Conservation (phyloP, 495 filamentous ascomycete species). For the Ramalina peruviana region DNA sequence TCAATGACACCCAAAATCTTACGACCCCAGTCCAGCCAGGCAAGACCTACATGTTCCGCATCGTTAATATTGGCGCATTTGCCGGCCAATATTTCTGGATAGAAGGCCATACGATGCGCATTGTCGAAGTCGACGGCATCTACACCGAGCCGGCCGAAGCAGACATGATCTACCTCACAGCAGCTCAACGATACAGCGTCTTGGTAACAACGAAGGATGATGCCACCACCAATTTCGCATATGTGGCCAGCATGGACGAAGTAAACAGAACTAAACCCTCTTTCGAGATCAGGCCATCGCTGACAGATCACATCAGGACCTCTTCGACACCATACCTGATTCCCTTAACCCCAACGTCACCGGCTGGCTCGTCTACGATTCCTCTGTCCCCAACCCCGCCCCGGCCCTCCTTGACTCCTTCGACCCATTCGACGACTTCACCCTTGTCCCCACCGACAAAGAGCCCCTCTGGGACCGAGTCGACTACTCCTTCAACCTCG, state of each 20-base stretch:
- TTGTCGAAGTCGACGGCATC: conserved; percentile 66
- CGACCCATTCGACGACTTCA: conserved; percentile 58
- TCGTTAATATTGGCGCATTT: conserved; percentile 48
- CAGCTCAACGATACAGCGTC: conserved; percentile 60
- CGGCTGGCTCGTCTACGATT: conserved; percentile 59
- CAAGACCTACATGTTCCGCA: conserved; percentile 50
- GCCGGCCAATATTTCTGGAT: conserved; percentile 33
- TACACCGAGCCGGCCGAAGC: conserved; percentile 44
- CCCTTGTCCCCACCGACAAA: conserved; percentile 51
- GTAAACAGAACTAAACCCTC: conserved; percentile 15
- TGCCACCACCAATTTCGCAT: conserved; percentile 34
- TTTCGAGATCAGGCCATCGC: not conserved
- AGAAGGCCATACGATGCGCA: conserved; percentile 41
- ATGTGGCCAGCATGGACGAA: conserved; percentile 42
- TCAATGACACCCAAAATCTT: conserved; percentile 46
- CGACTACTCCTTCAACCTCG: conserved; percentile 45
- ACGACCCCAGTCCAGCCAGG: conserved; percentile 32
- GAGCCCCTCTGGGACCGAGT: conserved; percentile 39
- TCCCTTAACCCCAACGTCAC: conserved; percentile 61
- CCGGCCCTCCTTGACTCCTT: conserved; percentile 41
- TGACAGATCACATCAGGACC: conserved; percentile 29
- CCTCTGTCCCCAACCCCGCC: conserved; percentile 33
- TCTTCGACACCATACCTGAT: conserved; percentile 53
- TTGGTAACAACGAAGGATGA: conserved; percentile 43
- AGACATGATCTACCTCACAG: conserved; percentile 44